These are phyloP conservation scores for Myochromella boudieri DNA, from an alignment of 768 basidiomycete genomes.

Conservation along the genomic window DNA sequence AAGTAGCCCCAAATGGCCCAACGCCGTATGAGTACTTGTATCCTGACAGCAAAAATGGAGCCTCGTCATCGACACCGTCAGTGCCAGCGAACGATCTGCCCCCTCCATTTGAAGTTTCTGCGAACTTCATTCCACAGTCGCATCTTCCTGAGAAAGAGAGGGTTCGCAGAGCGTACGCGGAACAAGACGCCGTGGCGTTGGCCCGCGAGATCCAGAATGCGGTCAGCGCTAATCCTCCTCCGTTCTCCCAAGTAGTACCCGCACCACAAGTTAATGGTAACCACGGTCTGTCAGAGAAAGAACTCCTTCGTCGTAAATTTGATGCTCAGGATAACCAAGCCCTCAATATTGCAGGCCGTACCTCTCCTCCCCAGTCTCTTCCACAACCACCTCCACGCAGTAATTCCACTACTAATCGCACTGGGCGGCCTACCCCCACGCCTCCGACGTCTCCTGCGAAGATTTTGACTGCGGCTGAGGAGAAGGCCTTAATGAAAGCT, in stretches of 20 bases:
- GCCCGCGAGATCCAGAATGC: slow-evolving; percentile 25
- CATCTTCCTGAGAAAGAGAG: slow-evolving; percentile 68
- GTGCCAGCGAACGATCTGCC: slow-evolving; percentile 35
- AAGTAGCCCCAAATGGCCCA: slow-evolving; percentile 34
- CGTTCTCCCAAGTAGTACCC: slow-evolving; percentile 8
- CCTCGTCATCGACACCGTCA: slow-evolving; percentile 26
- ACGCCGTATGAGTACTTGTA: slow-evolving; percentile 66
- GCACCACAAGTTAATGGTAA: slow-evolving; percentile 25
- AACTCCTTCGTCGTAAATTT: slow-evolving; percentile 51
- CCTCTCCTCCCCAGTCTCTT: slow-evolving; percentile 19
- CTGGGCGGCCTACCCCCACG: slow-evolving; percentile 33
- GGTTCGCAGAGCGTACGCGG: slow-evolving; percentile 62
- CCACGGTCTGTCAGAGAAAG: slow-evolving; percentile 50
- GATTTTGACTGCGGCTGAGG: slow-evolving; percentile 69
- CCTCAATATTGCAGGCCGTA: slow-evolving; percentile 17
- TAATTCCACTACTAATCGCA: slow-evolving; percentile 18
- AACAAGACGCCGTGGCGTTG: slow-evolving; percentile 57
- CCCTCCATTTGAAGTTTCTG: slow-evolving; percentile 51
- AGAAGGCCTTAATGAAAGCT: slow-evolving; percentile 70
- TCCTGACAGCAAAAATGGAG: slow-evolving; percentile 32
- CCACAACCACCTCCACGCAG: slow-evolving; percentile 25
- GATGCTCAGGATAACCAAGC: slow-evolving; percentile 51
- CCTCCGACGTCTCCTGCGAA: slow-evolving; percentile 28
- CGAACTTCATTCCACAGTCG: slow-evolving; percentile 35
- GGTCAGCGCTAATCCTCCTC: slow-evolving; percentile 17